Base-by-base conservation (phyloP, 2,329 filamentous ascomycete species). In the Cladophialophora yegresii region DNA sequence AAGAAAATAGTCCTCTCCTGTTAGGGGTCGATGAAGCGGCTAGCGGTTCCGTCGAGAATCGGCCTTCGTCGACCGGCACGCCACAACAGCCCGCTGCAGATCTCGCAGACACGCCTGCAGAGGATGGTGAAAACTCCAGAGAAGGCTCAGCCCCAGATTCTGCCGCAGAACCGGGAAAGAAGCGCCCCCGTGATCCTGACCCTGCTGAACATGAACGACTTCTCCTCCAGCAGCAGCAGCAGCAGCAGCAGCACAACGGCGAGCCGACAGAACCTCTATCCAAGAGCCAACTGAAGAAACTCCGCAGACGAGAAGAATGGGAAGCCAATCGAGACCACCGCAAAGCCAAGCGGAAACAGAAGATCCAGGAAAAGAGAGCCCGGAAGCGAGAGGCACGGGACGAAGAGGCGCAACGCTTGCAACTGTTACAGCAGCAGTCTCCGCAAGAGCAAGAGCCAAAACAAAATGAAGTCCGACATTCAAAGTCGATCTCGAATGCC, bases 271-370 rank as follows among this genome's bases (percentile, higher is more conserved):
- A 67, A 50, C 61, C 61, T 22, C 60, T 97, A 58, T 96, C 93
- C 20, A 98, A 98, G 73, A 96, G 89, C 72, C 89, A 93, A 71
- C 80, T 89, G 65, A 96, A 96, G 77, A 93, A 92, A 73, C 80
- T 92, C 58, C 86, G 84, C 66, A 87, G 87, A 61, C 83, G 86
- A 68, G 83, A 90, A 73, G 81, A 85, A 74, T 96, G 91, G 89
- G 92, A 96, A 71, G 86, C 88, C 7, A 85, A 84, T 23, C 88
- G 86, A 67, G 84, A 82, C 49, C 78, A 80, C 32, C 84, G 86
- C 70, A 86, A 85, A 72, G 74, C 76, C n/a, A 81, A 82, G 71
- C 80, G 85, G 57, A 87, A 84, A 72, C 83, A 86, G 69, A 85
- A 86, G 69, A 72, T 77, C 16, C 77, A 79, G 61, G 81, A 81